Evolutionary conservation across 2,329 filamentous ascomycete species (phyloP).

Genomic region (Fusarium metavorans): DNA sequence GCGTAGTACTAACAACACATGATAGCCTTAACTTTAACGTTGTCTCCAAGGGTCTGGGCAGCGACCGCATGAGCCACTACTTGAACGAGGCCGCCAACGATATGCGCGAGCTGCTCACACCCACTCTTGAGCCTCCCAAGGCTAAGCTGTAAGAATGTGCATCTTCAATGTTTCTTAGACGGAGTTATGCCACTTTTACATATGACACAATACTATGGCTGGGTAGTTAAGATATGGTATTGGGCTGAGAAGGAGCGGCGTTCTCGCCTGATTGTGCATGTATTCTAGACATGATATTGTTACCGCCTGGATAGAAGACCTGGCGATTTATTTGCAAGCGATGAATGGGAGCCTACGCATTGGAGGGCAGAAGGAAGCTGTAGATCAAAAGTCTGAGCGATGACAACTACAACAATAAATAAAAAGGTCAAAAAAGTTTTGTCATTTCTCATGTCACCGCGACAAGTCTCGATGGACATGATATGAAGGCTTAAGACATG

Average conservation of each 20-base stretch:
- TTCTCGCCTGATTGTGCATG: slow-evolving; percentile 10
- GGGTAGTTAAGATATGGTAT: background rate
- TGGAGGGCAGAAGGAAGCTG: background rate
- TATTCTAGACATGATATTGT: slow-evolving; percentile 23
- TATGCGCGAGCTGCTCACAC: slow-evolving; percentile 85
- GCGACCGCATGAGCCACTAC: slow-evolving; percentile 94
- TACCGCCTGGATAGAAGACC: slow-evolving; percentile 3
- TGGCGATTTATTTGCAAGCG: slow-evolving; percentile 14
- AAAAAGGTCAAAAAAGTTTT: slow-evolving; percentile 26
- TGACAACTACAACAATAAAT: background rate
- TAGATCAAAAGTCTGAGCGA: background rate
- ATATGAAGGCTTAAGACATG: background rate
- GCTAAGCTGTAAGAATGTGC: slow-evolving; percentile 78
- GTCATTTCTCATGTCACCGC: slow-evolving; percentile 15
- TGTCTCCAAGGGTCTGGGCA: slow-evolving; percentile 91
- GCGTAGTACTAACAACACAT: slow-evolving; percentile 18
- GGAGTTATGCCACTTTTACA: slow-evolving; percentile 5
- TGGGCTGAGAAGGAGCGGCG: background rate
- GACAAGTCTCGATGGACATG: slow-evolving; percentile 27
- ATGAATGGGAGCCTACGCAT: background rate
- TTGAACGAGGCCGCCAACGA: slow-evolving; percentile 93
- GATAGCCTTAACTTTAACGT: slow-evolving; percentile 95
- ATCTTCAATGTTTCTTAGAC: slow-evolving; percentile 3
- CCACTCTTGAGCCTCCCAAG: slow-evolving; percentile 83
- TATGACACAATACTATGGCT: background rate